Conservation (phyloP, 2,329 filamentous ascomycete genomes). For the Pseudogymnoascus sp. region DNA sequence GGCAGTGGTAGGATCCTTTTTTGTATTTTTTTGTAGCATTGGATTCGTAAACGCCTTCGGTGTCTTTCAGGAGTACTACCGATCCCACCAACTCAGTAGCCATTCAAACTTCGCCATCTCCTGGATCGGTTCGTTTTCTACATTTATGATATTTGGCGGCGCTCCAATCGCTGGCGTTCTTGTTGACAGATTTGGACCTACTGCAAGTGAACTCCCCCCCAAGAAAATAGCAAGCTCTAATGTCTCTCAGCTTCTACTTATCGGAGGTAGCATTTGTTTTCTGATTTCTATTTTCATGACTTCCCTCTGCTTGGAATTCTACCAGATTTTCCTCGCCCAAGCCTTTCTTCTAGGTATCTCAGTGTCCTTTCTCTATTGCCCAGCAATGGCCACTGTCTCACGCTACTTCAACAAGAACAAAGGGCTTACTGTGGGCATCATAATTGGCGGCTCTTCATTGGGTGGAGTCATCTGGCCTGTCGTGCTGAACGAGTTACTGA, state of each 20-base stretch:
- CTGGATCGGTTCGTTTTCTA: slow-evolving; percentile 30
- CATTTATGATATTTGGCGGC: slow-evolving; percentile 18
- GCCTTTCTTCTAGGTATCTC: slow-evolving; percentile 17
- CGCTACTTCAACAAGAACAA: slow-evolving; percentile 16
- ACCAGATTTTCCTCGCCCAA: slow-evolving; percentile 28
- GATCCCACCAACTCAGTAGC: slow-evolving; percentile 13
- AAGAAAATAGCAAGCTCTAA: not conserved
- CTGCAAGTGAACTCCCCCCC: slow-evolving; percentile 9
- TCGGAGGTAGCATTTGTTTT: not conserved
- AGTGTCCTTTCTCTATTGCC: slow-evolving; percentile 22
- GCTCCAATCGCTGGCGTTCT: slow-evolving; percentile 24
- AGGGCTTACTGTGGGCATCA: slow-evolving; percentile 19
- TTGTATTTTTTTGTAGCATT: slow-evolving; percentile 24
- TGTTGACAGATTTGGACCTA: slow-evolving; percentile 27
- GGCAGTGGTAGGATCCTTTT: slow-evolving; percentile 14
- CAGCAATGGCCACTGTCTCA: slow-evolving; percentile 16
- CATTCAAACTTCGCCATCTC: slow-evolving; percentile 26
- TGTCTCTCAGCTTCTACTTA: not conserved
- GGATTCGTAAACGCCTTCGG: slow-evolving; percentile 30
- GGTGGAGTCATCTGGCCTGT: slow-evolving; percentile 30
- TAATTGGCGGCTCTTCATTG: slow-evolving; percentile 25
- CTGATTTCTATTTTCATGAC: slow-evolving; percentile 26
- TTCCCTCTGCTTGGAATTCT: slow-evolving; percentile 26
- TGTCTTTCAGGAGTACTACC: slow-evolving; percentile 29
- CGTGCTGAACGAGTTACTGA: slow-evolving; percentile 24